Percentiles rank a stretch among this genome's conserved stretches.
Conservation (phyloP, 225 moss, liverwort and hornwort species). For the Antitrichia curtipendula region DNA sequence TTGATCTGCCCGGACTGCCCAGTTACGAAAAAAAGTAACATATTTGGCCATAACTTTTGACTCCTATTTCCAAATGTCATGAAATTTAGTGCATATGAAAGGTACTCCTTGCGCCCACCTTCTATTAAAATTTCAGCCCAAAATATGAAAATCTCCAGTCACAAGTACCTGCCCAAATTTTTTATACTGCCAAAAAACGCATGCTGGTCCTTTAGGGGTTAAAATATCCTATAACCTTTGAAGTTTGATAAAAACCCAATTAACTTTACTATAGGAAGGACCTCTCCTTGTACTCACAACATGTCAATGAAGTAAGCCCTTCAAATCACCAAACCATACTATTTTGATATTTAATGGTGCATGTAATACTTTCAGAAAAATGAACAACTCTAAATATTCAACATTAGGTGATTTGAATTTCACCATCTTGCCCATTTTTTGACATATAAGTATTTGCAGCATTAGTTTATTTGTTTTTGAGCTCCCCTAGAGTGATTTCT, state of each 20-base stretch:
- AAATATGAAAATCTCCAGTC: no score
- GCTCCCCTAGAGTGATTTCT: fast-evolving
- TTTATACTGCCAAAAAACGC: no score
- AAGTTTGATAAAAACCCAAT: background rate
- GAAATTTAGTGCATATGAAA: no score
- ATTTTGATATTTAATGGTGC: background rate
- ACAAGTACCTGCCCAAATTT: no score
- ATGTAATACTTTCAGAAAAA: no score
- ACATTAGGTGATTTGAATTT: background rate
- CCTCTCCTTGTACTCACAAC: fast-evolving
- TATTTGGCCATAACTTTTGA: no score
- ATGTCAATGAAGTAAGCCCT: background rate
- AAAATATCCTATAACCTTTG: background rate
- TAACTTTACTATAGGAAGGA: fast-evolving
- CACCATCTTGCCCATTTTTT: background rate
- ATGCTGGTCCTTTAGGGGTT: no score
- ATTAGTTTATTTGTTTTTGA: background rate
- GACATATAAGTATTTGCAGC: fast-evolving
- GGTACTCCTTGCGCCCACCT: no score
- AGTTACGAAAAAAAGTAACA: no score
- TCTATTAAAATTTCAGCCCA: no score
- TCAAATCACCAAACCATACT: background rate
- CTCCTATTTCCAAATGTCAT: no score
- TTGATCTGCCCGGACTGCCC: no score
- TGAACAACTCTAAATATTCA: fast-evolving